A percentile compares a stretch with the other conserved stretches of the same genome.
Evolutionary conservation across 768 basidiomycete species (phyloP).

Genomic region (Suillus weaverae): DNA sequence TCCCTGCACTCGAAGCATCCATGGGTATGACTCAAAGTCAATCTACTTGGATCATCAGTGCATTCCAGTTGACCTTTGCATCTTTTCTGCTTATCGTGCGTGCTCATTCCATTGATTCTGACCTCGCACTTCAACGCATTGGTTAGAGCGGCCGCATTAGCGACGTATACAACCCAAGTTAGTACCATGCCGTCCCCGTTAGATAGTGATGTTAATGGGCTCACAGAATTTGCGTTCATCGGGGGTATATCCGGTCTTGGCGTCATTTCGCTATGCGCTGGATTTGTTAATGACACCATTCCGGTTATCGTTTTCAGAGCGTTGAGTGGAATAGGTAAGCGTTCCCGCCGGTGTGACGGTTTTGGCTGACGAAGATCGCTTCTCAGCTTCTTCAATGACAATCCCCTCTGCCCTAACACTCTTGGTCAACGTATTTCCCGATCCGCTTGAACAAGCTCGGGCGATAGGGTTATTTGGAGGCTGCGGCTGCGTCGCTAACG

Average conservation of each 20-base stretch:
- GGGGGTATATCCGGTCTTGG: constrained; percentile 42
- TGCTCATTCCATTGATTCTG: constrained; percentile 8
- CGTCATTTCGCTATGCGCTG: constrained; percentile 43
- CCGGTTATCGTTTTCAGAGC: constrained; percentile 52
- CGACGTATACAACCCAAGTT: constrained; percentile 44
- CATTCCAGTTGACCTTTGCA: constrained; percentile 44
- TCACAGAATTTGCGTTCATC: constrained; percentile 42
- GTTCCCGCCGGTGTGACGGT: neutral
- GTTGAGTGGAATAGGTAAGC: constrained; percentile 46
- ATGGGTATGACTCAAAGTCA: constrained; percentile 24
- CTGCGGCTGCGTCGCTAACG: constrained; percentile 46
- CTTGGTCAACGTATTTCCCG: constrained; percentile 50
- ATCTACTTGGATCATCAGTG: constrained; percentile 42
- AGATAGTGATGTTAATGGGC: neutral
- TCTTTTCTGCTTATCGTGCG: constrained; percentile 40
- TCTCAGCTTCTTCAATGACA: constrained; percentile 46
- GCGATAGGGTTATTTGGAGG: constrained; percentile 50
- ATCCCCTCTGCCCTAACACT: constrained; percentile 53
- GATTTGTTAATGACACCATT: constrained; percentile 48
- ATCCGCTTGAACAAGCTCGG: constrained; percentile 44
- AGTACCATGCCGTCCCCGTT: constrained; percentile 4
- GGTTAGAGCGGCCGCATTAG: constrained; percentile 39
- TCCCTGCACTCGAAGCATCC: constrained; percentile 33
- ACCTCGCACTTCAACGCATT: neutral
- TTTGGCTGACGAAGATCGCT: constrained; percentile 6